Evolutionary conservation across 495 filamentous ascomycete genomes (phyloP), one percentile per base, ranked within the genome.

Genomic region (Neurospora sp.): DNA sequence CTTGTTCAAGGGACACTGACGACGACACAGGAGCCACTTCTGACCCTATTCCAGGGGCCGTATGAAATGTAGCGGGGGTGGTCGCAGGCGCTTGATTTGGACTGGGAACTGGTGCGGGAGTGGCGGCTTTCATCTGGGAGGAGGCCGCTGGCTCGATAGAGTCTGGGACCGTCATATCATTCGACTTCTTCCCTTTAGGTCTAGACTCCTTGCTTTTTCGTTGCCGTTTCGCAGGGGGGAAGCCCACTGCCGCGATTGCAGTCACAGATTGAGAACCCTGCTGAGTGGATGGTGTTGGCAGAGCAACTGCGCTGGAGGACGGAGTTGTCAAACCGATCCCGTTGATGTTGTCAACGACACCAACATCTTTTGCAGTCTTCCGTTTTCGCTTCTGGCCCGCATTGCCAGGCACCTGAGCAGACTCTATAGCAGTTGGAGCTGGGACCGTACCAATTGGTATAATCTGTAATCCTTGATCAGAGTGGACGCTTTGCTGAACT

Each of bases 311-410:
- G 42, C 16, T 68, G 17, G 42, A 35, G 31, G 44, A 69, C 31
- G 61, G 53, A 65, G 53, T 65, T 65, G 27, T 65, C 53, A 27
- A 65, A 65, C 53, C 53, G 53, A 17, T 8, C 9, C 38, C 71
- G 40, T 41, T 71, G 41, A 9, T 8, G 6, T 53, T 39, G 59
- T 45, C 70, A 20, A 61, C 12, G 40, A 5, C 20, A 39, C 59
- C 42, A 1, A 37, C 22, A 20, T 75, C 75, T n/a, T 71, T 77
- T 0, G 40, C 73, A 1, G 68, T 31, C 39, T 79, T 79, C 59
- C 78, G 74, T 61, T 79, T 81, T 39, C 78, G 71, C 44, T 80
- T 81, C 65, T 80, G 76, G 4, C 70, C 74, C 4, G 39, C 22
- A 22, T 22, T 73, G 22, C 31, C 71, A 16, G 74, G 4, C 4